Conservation (phyloP, 2,329 filamentous ascomycete genomes). For the Hymenoscyphus infarciens region DNA sequence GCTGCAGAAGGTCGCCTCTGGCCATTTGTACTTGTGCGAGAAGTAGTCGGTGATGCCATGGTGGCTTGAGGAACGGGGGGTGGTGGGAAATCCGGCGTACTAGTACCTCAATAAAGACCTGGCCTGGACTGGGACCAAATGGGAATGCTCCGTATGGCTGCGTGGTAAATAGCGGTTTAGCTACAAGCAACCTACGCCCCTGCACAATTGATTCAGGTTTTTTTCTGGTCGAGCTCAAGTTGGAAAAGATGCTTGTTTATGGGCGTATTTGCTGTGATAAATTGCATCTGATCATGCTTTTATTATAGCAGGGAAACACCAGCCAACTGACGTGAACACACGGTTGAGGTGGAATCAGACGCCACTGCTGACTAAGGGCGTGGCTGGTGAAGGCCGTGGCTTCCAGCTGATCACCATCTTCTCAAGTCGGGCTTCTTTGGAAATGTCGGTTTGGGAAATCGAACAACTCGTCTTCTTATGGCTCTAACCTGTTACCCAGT, state of each 20-base stretch:
- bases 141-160: neutral
- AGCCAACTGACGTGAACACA: neutral
- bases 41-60: conserved; percentile 30
- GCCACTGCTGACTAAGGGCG: neutral
- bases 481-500: no score
- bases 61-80: conserved; percentile 10
- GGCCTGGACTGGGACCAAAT: neutral
- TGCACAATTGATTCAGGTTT: neutral
- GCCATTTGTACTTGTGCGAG: conserved; percentile 17
- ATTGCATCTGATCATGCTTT: neutral
- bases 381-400: neutral
- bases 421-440: no score
- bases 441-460: no score
- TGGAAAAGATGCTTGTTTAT: neutral
- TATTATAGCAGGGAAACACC: neutral
- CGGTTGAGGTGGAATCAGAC: neutral
- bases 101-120: neutral
- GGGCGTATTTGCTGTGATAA: neutral
- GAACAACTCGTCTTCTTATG: no score
- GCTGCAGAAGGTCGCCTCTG: conserved; percentile 29
- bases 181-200: neutral
- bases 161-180: neutral
- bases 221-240: neutral
- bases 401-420: no score
- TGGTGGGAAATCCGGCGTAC: conserved; percentile 8